Evolutionary conservation across 306 rosid species (phyloP), one percentile per base, ranked within the genome.

Genomic region (Cicer yamashitae): DNA sequence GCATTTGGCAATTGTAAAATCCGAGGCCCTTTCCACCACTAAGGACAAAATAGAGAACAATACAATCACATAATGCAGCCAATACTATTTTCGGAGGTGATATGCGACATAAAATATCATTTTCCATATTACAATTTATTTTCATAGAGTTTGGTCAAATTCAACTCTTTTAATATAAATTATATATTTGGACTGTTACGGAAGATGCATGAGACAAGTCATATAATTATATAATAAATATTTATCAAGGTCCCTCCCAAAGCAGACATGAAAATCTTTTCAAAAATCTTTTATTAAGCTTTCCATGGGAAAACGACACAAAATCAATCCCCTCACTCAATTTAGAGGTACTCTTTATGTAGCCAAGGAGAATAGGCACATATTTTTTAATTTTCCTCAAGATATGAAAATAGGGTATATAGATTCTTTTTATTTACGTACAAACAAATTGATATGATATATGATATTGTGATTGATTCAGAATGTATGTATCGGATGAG

Each of bases 251-350:
- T 79, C 76, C 63, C 84, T 76, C 20, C 45, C 56, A n/a, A 47
- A 75, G 82, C 73, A 83, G 84, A 79, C 87, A 83, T 51, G 52
- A 69, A 83, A 82, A 83, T 83, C 84, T 79, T 75, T 37, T 47
- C 52, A 39, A 77, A 71, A 77, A 82, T 75, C 84, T 68, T 41
- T 48, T 51, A 51, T 59, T 50, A 37, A 41, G 43, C 82, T 48
- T 67, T 22, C 38, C 8, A 71, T 30, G 8, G 68, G 47, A 80
- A 80, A 80, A 74, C 71, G 64, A 80, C 83, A 1, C 58, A 7
- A 38, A 74, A 76, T 22, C 45, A 65, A 22, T 20, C 52, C 9
- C 37, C 41, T 63, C 71, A 37, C 69, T 46, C 40, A 64, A 60
- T 74, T 20, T 61, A 52, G 52, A 78, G 74, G 74, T 74, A 78